Conservation (phyloP, 495 filamentous ascomycete species). For the Podospora pseudopauciseta region DNA sequence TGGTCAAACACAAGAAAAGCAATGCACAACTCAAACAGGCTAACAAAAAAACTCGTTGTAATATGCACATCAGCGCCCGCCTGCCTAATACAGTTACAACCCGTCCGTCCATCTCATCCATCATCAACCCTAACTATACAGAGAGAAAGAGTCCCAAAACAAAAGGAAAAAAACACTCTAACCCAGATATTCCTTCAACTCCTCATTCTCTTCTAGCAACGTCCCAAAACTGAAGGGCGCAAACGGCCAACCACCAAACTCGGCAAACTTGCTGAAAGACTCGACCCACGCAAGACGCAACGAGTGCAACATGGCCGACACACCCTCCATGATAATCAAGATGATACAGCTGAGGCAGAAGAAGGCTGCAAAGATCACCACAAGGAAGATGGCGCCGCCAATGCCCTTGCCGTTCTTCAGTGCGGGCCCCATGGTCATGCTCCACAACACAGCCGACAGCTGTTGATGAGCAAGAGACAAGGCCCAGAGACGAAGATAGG, state of each 20-base stretch:
- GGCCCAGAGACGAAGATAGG: slow-evolving; percentile 98
- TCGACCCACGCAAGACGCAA: slow-evolving; percentile 98
- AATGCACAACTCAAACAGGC: background rate
- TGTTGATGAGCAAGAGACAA: slow-evolving; percentile 96
- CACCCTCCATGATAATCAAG: slow-evolving; percentile 57
- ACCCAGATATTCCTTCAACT: slow-evolving; percentile 44
- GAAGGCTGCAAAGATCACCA: slow-evolving; percentile 80
- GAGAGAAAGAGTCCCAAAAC: background rate
- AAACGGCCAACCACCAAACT: slow-evolving; percentile 90
- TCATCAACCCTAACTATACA: background rate
- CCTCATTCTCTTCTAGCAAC: slow-evolving; percentile 78
- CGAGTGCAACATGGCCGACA: slow-evolving; percentile 63
- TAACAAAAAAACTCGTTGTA: background rate
- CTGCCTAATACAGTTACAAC: background rate
- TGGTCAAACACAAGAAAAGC: background rate
- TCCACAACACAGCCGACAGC: slow-evolving; percentile 92
- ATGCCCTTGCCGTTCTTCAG: slow-evolving; percentile 59
- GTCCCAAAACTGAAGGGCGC: slow-evolving; percentile 87
- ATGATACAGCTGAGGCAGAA: slow-evolving; percentile 79
- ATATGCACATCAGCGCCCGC: background rate
- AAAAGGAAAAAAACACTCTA: slow-evolving; percentile 20
- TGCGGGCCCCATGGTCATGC: slow-evolving; percentile 82
- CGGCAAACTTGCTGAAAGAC: slow-evolving; percentile 99
- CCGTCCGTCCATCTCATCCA: background rate
- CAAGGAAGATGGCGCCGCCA: slow-evolving; percentile 70